phyloP scores from a whole-genome alignment of 208 protist species.

The Leishmania turanica region DNA sequence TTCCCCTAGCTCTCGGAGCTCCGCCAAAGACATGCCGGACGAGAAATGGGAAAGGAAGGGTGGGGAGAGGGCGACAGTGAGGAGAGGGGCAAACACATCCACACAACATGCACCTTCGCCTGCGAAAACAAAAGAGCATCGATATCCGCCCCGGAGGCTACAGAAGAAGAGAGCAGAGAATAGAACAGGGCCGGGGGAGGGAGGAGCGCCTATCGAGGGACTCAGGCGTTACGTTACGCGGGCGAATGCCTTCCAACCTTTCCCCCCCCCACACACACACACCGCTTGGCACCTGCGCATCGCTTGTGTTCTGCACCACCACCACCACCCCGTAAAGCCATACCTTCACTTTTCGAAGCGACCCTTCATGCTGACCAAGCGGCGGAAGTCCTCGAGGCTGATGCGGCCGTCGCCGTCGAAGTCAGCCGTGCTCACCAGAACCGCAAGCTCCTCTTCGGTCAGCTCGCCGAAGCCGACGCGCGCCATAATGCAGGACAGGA shows the following conservation, averaged over 20 bases:
- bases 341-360: conserved; percentile 36
- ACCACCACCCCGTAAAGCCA: neutral
- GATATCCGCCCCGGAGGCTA: neutral
- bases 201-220: neutral
- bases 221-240: neutral
- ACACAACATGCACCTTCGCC: neutral
- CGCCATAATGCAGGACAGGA: conserved; percentile 85
- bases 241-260: neutral
- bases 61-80: neutral
- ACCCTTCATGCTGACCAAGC: conserved; percentile 79
- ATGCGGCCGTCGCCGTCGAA: conserved; percentile 93
- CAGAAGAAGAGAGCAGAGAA: conserved; percentile 21
- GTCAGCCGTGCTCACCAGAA: conserved; percentile 93
- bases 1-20: neutral
- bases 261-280: neutral
- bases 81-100: neutral
- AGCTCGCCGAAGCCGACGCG: conserved; percentile 88
- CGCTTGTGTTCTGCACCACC: neutral
- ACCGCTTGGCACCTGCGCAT: neutral
- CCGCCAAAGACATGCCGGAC: neutral
- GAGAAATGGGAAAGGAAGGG: neutral
- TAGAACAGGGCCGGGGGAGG: neutral
- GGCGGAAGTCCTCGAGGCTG: conserved; percentile 89
- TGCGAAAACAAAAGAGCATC: neutral
- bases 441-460: conserved; percentile 77